A percentile compares a stretch with the other conserved stretches of the same genome.
These are phyloP conservation scores for Calonectria pseudoreteaudii DNA, from an alignment of 2,329 filamentous ascomycete genomes.

Conservation along the genomic window DNA sequence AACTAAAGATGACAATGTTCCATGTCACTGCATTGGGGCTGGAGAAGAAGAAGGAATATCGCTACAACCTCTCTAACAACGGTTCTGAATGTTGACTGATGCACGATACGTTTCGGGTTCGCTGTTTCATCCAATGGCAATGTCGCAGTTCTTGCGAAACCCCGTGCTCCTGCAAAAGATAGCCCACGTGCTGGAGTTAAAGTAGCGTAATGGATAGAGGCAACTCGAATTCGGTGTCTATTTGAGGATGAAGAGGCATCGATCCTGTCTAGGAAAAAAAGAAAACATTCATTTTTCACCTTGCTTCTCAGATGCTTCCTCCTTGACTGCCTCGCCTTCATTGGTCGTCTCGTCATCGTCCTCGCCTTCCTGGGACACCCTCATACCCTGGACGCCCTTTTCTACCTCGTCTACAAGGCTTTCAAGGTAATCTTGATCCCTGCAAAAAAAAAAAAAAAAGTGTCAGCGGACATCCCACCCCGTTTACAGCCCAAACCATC, in stretches of 20 bases:
- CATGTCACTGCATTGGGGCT: background rate
- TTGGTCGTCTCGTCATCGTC: constrained; percentile 68
- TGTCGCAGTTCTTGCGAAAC: background rate
- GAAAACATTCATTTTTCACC: constrained; percentile 4
- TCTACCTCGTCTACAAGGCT: constrained; percentile 82
- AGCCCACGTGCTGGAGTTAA: constrained; percentile 7
- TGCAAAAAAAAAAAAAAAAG: too few relatives aligned
- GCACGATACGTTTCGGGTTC: constrained; percentile 7
- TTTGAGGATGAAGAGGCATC: background rate
- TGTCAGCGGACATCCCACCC: constrained; percentile 40
- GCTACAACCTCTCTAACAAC: background rate
- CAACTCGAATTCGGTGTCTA: constrained; percentile 10
- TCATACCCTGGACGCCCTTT: constrained; percentile 77
- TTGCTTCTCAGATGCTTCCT: constrained; percentile 20
- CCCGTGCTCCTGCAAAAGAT: background rate
- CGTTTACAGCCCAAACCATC: background rate
- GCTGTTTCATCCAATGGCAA: constrained; percentile 11
- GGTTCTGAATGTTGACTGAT: background rate
- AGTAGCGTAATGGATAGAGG: constrained; percentile 2
- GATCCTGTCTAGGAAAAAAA: background rate
- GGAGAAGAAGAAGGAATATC: background rate
- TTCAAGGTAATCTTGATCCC: constrained; percentile 82
- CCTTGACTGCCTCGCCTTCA: constrained; percentile 30
- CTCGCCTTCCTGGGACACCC: constrained; percentile 78
- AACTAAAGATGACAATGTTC: background rate